A percentile compares a stretch with the other conserved stretches of the same genome.
phyloP scores from a whole-genome alignment of 2,329 filamentous ascomycete species.

The Aspergillus persii region DNA sequence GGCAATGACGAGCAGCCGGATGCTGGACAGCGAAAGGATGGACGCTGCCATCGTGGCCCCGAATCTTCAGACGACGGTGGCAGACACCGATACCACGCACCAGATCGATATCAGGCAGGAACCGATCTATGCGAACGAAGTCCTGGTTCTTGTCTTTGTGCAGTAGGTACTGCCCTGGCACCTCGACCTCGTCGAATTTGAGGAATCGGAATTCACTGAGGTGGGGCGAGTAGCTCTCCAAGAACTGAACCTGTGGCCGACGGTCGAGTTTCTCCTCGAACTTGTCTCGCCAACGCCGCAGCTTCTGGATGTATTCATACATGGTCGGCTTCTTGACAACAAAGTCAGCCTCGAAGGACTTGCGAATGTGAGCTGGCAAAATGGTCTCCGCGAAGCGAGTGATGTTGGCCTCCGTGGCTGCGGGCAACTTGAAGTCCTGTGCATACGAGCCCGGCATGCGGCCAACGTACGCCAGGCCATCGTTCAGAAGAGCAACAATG shows the following conservation, averaged over 20 bases:
- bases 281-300: constrained; percentile 93
- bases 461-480: constrained; percentile 88
- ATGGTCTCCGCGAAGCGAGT: constrained; percentile 96
- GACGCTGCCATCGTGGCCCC: constrained; percentile 95
- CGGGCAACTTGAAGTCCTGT: constrained; percentile 84
- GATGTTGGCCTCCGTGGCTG: constrained; percentile 92
- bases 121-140: constrained; percentile 95
- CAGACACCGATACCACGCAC: constrained; percentile 88
- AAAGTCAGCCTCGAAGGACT: constrained; percentile 97
- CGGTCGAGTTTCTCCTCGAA: constrained; percentile 97
- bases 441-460: constrained; percentile 83
- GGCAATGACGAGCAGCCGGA: constrained; percentile 85
- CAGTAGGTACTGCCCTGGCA: constrained; percentile 93
- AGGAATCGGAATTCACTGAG: constrained; percentile 96
- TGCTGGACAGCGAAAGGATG: constrained; percentile 97
- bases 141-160: constrained; percentile 99
- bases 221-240: constrained; percentile 85
- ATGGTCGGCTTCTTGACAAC: constrained; percentile 93
- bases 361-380: constrained; percentile 87
- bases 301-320: constrained; percentile 97
- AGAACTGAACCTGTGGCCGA: constrained; percentile 66
- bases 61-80: constrained; percentile 89
- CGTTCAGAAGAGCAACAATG: constrained; percentile 95
- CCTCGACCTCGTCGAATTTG: constrained; percentile 97
- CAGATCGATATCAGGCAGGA: constrained; percentile 90